A percentile compares a stretch with the other conserved stretches of the same genome.
These are phyloP conservation scores for Bauhinia variegata DNA, from an alignment of 306 rosid genomes.

Conservation along the genomic window DNA sequence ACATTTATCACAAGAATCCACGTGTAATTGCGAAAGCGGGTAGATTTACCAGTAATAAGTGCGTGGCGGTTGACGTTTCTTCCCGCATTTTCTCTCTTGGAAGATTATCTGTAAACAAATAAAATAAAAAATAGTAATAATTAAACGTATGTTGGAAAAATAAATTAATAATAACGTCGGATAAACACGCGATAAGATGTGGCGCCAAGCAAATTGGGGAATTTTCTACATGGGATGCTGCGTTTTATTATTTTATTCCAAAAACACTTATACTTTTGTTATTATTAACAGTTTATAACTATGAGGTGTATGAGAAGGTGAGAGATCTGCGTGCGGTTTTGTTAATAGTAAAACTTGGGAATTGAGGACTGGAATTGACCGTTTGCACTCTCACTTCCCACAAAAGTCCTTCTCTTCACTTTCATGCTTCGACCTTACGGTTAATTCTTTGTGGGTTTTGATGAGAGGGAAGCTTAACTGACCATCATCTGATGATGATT, in stretches of 20 bases:
- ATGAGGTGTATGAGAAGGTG: slow-evolving; percentile 30
- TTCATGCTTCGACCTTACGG: slow-evolving; percentile 42
- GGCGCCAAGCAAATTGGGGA: slow-evolving; percentile 44
- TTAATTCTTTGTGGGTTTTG: slow-evolving; percentile 26
- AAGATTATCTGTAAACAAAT: not conserved
- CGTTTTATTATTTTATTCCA: not conserved
- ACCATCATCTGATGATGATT: slow-evolving; percentile 21
- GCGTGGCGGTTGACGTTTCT: not conserved
- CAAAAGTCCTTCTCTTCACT: slow-evolving; percentile 29
- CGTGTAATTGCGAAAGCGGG: not conserved
- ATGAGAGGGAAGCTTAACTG: not conserved
- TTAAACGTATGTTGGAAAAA: not conserved
- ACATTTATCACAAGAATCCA: not conserved
- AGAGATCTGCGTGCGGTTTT: slow-evolving; percentile 44
- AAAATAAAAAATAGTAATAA: slow-evolving; percentile 9
- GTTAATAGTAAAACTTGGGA: not conserved
- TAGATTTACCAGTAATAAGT: not conserved
- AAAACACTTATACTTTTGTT: not conserved
- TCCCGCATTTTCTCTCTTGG: not conserved
- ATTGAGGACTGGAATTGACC: slow-evolving; percentile 20
- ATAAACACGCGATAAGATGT: slow-evolving; percentile 52
- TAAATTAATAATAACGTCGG: slow-evolving; percentile 24
- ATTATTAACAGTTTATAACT: slow-evolving; percentile 26
- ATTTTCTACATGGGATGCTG: slow-evolving; percentile 19
- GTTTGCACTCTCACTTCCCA: slow-evolving; percentile 29